Conservation (phyloP, 2,329 filamentous ascomycete genomes). For the Xylariales sp. region DNA sequence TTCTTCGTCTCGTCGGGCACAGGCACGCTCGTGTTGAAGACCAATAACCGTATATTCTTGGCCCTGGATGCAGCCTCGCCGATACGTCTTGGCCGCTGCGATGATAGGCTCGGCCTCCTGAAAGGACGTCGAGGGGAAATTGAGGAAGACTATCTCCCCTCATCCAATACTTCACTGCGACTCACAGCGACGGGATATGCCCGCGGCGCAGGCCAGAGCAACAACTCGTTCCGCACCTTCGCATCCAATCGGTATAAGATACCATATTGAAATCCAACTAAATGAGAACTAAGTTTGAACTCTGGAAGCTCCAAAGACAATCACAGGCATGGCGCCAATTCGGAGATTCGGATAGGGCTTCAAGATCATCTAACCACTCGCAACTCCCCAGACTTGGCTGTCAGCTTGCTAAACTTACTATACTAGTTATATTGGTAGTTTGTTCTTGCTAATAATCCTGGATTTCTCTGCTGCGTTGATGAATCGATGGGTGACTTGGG, state of each 20-base stretch:
- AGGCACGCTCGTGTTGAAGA: conserved; percentile 24
- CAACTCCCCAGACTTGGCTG: neutral
- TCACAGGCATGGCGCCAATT: conserved; percentile 19
- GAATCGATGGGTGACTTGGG: too few relatives aligned
- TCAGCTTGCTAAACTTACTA: too few relatives aligned
- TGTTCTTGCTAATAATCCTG: too few relatives aligned
- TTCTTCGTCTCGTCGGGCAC: conserved; percentile 18
- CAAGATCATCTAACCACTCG: too few relatives aligned
- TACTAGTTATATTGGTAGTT: too few relatives aligned
- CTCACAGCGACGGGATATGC: conserved; percentile 23
- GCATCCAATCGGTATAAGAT: too few relatives aligned
- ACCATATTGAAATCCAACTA: neutral
- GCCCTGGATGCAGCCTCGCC: conserved; percentile 52
- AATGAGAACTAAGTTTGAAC: conserved; percentile 14
- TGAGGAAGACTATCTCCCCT: conserved; percentile 20
- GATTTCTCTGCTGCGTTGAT: too few relatives aligned
- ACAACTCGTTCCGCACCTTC: conserved; percentile 20
- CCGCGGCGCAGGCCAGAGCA: conserved; percentile 17
- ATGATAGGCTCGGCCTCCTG: conserved; percentile 37
- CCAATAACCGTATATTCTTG: conserved; percentile 36
- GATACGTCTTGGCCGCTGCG: conserved; percentile 53
- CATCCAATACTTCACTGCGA: conserved; percentile 13
- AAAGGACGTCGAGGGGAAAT: conserved; percentile 23
- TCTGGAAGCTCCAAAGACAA: conserved; percentile 24
- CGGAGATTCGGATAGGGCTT: neutral